phyloP scores from a whole-genome alignment of 2,329 filamentous ascomycete species.

The Saccharata proteae region DNA sequence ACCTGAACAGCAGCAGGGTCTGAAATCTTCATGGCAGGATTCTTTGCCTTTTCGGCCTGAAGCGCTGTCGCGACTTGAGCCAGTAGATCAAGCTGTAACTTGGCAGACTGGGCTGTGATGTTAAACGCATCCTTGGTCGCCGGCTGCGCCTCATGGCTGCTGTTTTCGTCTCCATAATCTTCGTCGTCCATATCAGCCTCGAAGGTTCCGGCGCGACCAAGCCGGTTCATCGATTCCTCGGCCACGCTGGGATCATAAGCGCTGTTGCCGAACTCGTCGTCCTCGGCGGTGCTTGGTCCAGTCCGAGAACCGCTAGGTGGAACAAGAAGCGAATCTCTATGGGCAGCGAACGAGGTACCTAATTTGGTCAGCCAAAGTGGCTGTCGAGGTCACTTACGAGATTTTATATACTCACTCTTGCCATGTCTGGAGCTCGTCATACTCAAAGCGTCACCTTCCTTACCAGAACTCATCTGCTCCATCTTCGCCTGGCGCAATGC shows the following conservation, averaged over 20 bases:
- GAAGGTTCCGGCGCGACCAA: constrained; percentile 36
- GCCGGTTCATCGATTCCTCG: constrained; percentile 40
- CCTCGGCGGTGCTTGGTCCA: constrained; percentile 40
- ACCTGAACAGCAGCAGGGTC: constrained; percentile 68
- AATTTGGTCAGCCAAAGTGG: constrained; percentile 15
- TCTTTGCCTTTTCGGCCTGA: constrained; percentile 55
- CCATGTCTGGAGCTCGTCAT: constrained; percentile 21
- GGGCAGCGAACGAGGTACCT: constrained; percentile 11
- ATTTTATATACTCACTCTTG: constrained; percentile 7
- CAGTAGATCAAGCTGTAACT: constrained; percentile 82
- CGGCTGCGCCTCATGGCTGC: constrained; percentile 58
- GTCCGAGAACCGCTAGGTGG: constrained; percentile 20
- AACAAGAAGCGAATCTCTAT: too few relatives aligned
- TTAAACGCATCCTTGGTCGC: constrained; percentile 88
- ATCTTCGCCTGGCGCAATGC: constrained; percentile 67
- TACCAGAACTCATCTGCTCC: constrained; percentile 46
- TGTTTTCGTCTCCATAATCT: constrained; percentile 66
- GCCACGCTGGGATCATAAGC: constrained; percentile 45
- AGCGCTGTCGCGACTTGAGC: constrained; percentile 76
- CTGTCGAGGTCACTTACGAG: too few relatives aligned
- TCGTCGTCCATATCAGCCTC: constrained; percentile 50
- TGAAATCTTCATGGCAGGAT: constrained; percentile 59
- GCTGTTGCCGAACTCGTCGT: constrained; percentile 40
- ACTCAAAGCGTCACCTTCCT: constrained; percentile 30
- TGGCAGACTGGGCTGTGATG: constrained; percentile 92